Percentiles rank a stretch among this genome's conserved stretches.
These are phyloP conservation scores for Coemansia sp. DNA, from an alignment of 192 early-diverging fungal species.

Conservation along the genomic window DNA sequence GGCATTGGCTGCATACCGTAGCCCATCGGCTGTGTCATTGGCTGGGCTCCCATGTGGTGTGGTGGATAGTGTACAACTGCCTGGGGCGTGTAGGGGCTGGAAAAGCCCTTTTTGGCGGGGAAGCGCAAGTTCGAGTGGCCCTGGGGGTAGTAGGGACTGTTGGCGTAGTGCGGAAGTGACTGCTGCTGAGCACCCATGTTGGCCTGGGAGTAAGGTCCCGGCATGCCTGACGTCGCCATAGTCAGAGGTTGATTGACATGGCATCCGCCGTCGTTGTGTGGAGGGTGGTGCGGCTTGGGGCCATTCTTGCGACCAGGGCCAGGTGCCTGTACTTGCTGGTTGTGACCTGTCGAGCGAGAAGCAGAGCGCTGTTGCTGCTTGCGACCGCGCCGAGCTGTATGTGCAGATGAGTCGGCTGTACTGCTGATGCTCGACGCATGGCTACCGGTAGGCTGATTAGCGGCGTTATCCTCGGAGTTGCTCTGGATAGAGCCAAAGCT, in stretches of 20 bases:
- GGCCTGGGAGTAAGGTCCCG: slow-evolving; percentile 7
- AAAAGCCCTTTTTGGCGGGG: slow-evolving; percentile 30
- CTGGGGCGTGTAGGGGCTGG: slow-evolving; percentile 37
- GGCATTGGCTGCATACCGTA: slow-evolving; percentile 46
- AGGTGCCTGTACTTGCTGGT: slow-evolving; percentile 34
- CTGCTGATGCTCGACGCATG: background rate
- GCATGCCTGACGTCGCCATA: slow-evolving; percentile 19
- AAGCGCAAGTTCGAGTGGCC: slow-evolving; percentile 36
- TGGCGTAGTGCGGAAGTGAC: slow-evolving; percentile 18
- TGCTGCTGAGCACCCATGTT: slow-evolving; percentile 12
- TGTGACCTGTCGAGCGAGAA: slow-evolving; percentile 39
- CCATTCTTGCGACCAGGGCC: slow-evolving; percentile 19
- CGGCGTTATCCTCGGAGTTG: slow-evolving; percentile 12
- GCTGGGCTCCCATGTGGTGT: slow-evolving; percentile 44
- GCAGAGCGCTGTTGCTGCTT: slow-evolving; percentile 32
- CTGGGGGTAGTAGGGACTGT: slow-evolving; percentile 34
- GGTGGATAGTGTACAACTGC: slow-evolving; percentile 30
- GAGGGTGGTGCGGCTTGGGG: slow-evolving; percentile 6
- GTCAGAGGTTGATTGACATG: too few species aligned
- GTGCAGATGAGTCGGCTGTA: slow-evolving; percentile 7
- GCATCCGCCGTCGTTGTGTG: slow-evolving; percentile 1
- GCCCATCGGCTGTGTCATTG: slow-evolving; percentile 45
- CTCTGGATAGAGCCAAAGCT: slow-evolving; percentile 49
- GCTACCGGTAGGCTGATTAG: background rate
- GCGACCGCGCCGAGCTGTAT: slow-evolving; percentile 19